These are phyloP conservation scores for Marchantia polymorpha DNA, from an alignment of 225 moss, liverwort and hornwort genomes.

Conservation along the genomic window DNA sequence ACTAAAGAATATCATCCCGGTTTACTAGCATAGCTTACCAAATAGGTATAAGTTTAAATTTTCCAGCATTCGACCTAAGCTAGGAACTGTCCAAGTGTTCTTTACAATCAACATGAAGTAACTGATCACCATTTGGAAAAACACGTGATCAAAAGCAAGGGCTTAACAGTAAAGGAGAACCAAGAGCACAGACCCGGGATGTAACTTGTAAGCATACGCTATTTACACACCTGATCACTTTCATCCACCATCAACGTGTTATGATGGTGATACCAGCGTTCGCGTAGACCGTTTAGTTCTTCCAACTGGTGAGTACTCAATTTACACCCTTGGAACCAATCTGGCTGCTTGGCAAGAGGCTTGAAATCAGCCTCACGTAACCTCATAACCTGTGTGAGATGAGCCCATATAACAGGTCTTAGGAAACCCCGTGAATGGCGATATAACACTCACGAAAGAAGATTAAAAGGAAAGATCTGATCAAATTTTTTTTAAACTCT, in stretches of 20 bases:
- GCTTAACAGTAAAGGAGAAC: too few species aligned
- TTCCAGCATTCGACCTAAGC: too few species aligned
- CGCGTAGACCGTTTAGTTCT: slow-evolving; percentile 54
- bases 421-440: background rate
- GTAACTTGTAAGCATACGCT: background rate
- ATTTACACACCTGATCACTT: slow-evolving; percentile 67
- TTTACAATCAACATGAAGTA: too few species aligned
- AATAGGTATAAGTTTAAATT: too few species aligned
- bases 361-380: slow-evolving; percentile 34
- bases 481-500: too few species aligned
- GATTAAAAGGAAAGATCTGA: background rate
- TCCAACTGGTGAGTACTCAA: slow-evolving; percentile 59
- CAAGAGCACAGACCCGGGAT: background rate
- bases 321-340: slow-evolving; percentile 58
- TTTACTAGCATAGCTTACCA: too few species aligned
- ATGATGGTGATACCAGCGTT: slow-evolving; percentile 59
- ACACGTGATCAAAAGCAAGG: too few species aligned
- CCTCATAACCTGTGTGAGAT: slow-evolving; percentile 50
- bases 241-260: slow-evolving; percentile 76
- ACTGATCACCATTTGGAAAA: too few species aligned
- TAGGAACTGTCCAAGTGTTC: too few species aligned
- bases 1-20: background rate
- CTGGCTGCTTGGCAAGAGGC: slow-evolving; percentile 51
- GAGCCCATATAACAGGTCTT: background rate
- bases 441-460: background rate